These are phyloP conservation scores for Hyparrhenia diplandra DNA, from an alignment of 176 grass and related monocot species.

Conservation along the genomic window DNA sequence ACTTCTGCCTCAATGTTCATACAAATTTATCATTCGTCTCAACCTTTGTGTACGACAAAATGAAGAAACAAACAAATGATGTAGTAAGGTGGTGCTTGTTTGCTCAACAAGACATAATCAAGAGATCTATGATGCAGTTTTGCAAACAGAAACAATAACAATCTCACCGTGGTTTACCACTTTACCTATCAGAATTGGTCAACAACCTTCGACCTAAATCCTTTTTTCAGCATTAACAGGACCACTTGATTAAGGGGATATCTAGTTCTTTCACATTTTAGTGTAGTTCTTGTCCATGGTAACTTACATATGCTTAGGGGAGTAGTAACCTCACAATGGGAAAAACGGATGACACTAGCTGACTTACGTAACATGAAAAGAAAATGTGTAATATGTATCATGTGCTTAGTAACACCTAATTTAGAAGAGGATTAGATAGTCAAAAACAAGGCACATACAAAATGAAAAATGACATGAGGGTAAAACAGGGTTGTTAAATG, in stretches of 20 bases:
- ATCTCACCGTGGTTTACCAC: too few species aligned
- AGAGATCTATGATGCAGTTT: background rate
- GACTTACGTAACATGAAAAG: too few species aligned
- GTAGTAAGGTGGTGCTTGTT: background rate
- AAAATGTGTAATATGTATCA: too few species aligned
- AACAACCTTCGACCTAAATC: background rate
- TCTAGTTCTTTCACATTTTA: background rate
- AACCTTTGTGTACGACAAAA: background rate
- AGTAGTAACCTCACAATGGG: background rate
- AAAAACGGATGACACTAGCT: background rate
- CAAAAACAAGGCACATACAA: background rate
- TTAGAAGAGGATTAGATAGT: background rate
- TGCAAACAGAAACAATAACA: background rate
- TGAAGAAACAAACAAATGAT: background rate
- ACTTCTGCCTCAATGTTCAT: background rate
- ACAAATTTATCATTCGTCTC: background rate
- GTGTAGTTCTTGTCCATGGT: background rate
- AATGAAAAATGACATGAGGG: background rate
- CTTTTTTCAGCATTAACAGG: background rate
- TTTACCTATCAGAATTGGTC: background rate
- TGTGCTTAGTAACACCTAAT: background rate
- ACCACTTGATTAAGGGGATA: background rate
- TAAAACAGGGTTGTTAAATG: background rate
- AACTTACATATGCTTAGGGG: conserved; percentile 3
- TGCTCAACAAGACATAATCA: background rate